These are phyloP conservation scores for Phialemonium atrogriseum DNA, from an alignment of 2,329 filamentous ascomycete genomes.

Conservation along the genomic window DNA sequence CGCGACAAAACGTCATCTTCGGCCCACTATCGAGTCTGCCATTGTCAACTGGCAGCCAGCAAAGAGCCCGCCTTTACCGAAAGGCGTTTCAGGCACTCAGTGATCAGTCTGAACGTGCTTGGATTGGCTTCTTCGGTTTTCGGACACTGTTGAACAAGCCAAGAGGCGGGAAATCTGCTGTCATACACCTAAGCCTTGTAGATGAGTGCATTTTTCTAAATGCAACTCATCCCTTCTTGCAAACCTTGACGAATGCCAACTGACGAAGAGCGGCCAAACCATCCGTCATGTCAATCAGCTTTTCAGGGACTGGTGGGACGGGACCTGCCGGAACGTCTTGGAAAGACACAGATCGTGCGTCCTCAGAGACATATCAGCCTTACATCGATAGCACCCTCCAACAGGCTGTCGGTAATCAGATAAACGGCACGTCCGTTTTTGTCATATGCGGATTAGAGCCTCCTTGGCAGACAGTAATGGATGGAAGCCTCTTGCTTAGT, in stretches of 20 bases:
- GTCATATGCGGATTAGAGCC: not conserved
- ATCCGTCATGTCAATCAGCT: not conserved
- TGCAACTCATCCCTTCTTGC: conserved; percentile 1
- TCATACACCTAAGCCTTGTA: not conserved
- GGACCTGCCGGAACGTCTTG: not conserved
- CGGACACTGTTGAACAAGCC: not conserved
- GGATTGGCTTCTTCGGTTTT: not conserved
- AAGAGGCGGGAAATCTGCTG: not conserved
- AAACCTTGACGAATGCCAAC: conserved; percentile 1
- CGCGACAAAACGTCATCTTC: not conserved
- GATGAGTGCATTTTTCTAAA: not conserved
- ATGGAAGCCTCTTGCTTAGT: not conserved
- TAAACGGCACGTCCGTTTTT: not conserved
- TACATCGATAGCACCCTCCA: not conserved
- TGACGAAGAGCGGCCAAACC: not conserved
- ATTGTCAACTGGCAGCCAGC: not conserved
- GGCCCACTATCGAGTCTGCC: not conserved
- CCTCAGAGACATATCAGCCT: not conserved
- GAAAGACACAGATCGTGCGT: not conserved
- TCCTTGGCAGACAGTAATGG: not conserved
- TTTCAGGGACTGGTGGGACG: not conserved
- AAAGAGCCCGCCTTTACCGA: not conserved
- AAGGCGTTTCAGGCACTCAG: not conserved
- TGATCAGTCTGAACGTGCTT: not conserved
- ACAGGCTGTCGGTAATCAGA: not conserved